Evolutionary conservation across 2,329 filamentous ascomycete genomes (phyloP), one percentile per base, ranked within the genome.

Genomic region (Colletotrichum lindemuthianum): DNA sequence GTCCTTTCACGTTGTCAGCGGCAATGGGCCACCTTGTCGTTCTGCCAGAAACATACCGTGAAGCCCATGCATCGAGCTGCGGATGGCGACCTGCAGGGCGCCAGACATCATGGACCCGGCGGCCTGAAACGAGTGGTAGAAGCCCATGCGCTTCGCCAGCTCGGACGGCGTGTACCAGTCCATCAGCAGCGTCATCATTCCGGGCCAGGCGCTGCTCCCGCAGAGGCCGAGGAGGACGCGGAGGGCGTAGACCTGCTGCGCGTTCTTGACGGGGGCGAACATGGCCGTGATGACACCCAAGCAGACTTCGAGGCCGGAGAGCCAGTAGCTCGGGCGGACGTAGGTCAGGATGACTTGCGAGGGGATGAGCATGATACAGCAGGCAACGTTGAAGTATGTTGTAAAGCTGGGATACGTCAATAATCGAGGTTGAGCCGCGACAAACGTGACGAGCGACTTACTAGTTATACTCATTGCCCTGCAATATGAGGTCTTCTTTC

Each of bases 51-150:
- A 11, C 41, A 33, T 45, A 51, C 57, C 61, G 37, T 67, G 64
- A 12, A 66, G 41, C 6, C 65, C 65, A 43, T 67, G 49, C 44
- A 67, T 58, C 16, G 63, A 66, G 33, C 63, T 58, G 10, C 64
- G 58, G 1, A 83, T 82, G 0, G 82, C 84, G 1, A 84, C 81
- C 72, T 86, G 84, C 0, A 87, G 75, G 63, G 85, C 87, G 1
- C 84, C 85, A 16, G 82, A 84, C 58, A 87, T 82, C 82, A 87
- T 86, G 15, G 77, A 75, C 1, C 83, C 85, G 1, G 86, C 76
- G 4, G 80, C 82, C 10, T 84, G 82, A 32, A 80, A 82, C 1
- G 84, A 78, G 59, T 82, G 78, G 69, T 82, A 82, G 50, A 83
- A 77, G 51, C 79, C 79, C 2, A 79, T 76, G 9, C 86, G 79